A percentile compares a stretch with the other conserved stretches of the same genome.
Evolutionary conservation across 352 stramenopile species (phyloP).

Genomic region (Plasmopara viticola): DNA sequence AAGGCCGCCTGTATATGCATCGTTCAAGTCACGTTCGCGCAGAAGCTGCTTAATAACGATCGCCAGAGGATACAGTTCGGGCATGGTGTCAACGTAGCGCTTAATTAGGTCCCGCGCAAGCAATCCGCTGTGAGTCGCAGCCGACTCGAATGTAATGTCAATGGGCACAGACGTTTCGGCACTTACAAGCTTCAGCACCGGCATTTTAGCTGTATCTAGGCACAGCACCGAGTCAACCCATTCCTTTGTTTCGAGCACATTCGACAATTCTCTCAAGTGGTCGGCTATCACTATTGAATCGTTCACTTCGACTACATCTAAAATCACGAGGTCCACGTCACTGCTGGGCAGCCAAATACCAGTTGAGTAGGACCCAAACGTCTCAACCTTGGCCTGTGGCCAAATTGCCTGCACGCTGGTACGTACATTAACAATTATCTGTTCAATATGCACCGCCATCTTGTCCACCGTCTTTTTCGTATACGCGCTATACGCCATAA

Average conservation of each 20-base stretch:
- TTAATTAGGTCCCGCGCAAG: conserved; percentile 82
- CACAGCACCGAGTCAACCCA: conserved; percentile 83
- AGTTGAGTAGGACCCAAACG: conserved; percentile 81
- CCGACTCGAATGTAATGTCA: conserved; percentile 82
- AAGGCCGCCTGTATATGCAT: conserved; percentile 87
- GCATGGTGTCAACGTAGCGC: conserved; percentile 71
- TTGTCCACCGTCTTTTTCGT: conserved; percentile 59
- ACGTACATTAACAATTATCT: conserved; percentile 76
- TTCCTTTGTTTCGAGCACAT: conserved; percentile 44
- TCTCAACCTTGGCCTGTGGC: conserved; percentile 69
- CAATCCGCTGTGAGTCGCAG: conserved; percentile 74
- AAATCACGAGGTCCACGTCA: conserved; percentile 80
- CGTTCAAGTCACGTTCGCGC: conserved; percentile 84
- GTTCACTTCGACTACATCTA: conserved; percentile 64
- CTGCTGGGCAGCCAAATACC: conserved; percentile 84
- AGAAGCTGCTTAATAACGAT: conserved; percentile 90
- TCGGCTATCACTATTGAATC: conserved; percentile 49
- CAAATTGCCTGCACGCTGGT: conserved; percentile 61
- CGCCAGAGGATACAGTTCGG: conserved; percentile 83
- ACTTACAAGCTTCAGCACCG: conserved; percentile 77
- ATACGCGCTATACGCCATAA: conserved; percentile 70
- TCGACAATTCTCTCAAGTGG: conserved; percentile 52
- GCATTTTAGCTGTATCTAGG: conserved; percentile 78
- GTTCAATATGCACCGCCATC: conserved; percentile 79
- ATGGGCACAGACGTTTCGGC: conserved; percentile 71